Evolutionary conservation across 495 filamentous ascomycete species (phyloP).

Genomic region (Penicillium atrosanguineum): DNA sequence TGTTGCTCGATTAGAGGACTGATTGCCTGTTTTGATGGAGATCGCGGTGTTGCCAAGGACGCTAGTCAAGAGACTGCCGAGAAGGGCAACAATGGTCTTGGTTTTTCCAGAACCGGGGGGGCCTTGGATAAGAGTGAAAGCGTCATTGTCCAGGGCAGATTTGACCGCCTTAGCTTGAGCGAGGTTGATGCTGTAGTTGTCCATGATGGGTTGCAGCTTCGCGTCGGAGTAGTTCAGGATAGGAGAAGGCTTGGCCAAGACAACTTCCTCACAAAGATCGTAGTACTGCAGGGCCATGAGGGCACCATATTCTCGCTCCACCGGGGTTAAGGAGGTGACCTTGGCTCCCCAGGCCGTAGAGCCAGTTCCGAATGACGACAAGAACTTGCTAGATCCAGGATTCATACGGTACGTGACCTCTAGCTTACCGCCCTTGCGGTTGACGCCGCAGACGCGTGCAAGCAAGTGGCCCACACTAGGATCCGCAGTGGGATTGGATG

Average conservation of each 20-base stretch:
- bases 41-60: conserved; percentile 44
- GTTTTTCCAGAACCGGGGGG: conserved; percentile 97
- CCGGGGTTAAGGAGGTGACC: conserved; percentile 81
- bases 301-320: conserved; percentile 93
- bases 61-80: conserved; percentile 76
- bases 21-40: conserved; percentile 14
- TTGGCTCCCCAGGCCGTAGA: conserved; percentile 71
- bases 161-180: conserved; percentile 92
- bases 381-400: conserved; percentile 52
- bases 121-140: conserved; percentile 93
- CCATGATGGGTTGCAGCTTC: conserved; percentile 60
- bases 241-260: conserved; percentile 83
- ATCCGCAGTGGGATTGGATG: conserved; percentile 59
- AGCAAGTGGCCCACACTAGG: conserved; percentile 72
- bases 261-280: conserved; percentile 87
- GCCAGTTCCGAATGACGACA: conserved; percentile 52
- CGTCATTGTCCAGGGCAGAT: conserved; percentile 90
- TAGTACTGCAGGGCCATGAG: conserved; percentile 89
- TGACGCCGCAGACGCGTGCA: conserved; percentile 76
- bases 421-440: conserved; percentile 69
- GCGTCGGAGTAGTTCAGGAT: conserved; percentile 75
- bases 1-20: conserved; percentile 21
- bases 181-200: conserved; percentile 77
- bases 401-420: conserved; percentile 85
- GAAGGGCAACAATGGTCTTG: conserved; percentile 95